These are phyloP conservation scores for Tephrocybe rancida DNA, from an alignment of 768 basidiomycete species.

Conservation along the genomic window DNA sequence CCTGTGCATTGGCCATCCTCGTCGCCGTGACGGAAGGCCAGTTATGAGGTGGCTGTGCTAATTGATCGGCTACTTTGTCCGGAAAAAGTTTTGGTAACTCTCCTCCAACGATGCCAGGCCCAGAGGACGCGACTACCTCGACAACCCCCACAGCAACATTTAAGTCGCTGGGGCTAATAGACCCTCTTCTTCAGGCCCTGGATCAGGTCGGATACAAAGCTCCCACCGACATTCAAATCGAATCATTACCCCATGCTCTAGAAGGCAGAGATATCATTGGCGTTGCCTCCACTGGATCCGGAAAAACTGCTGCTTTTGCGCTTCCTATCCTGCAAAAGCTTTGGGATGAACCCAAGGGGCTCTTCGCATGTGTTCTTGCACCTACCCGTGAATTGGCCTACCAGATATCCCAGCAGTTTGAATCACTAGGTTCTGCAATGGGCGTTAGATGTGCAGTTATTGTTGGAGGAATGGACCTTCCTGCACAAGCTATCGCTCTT, in stretches of 20 bases:
- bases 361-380: conserved; percentile 92
- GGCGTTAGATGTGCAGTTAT: conserved; percentile 90
- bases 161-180: conserved; percentile 83
- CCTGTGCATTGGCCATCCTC: conserved; percentile 18
- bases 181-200: conserved; percentile 86
- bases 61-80: conserved; percentile 23
- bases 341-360: conserved; percentile 93
- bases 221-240: conserved; percentile 90
- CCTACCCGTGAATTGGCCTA: conserved; percentile 98
- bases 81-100: conserved; percentile 18
- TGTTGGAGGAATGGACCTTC: conserved; percentile 94
- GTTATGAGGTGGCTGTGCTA: conserved; percentile 22
- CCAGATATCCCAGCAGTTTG: conserved; percentile 98
- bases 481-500: conserved; percentile 87
- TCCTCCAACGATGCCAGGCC: conserved; percentile 51
- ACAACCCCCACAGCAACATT: conserved; percentile 55
- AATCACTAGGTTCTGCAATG: conserved; percentile 88
- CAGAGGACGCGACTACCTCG: conserved; percentile 59
- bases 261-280: conserved; percentile 96
- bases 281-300: conserved; percentile 96
- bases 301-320: conserved; percentile 97
- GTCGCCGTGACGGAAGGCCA: conserved; percentile 11
- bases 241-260: conserved; percentile 85
- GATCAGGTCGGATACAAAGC: conserved; percentile 77
- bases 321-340: conserved; percentile 94